phyloP scores from a whole-genome alignment of 2,329 filamentous ascomycete species.

The Diaporthe australafricana region DNA sequence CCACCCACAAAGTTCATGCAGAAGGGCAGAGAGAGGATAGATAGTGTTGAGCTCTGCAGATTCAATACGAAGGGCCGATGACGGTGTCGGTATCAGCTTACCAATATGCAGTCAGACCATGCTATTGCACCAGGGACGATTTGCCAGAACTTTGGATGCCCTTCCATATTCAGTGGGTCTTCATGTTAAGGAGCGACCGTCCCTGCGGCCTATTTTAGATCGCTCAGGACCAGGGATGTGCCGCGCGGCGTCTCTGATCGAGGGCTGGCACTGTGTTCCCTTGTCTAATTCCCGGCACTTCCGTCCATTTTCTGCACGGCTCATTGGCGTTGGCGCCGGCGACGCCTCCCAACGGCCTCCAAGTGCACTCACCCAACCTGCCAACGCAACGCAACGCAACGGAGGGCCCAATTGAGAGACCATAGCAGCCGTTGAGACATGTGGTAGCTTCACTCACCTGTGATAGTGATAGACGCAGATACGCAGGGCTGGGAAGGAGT shows the following conservation, averaged over 20 bases:
- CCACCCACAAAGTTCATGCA: slow-evolving; percentile 18
- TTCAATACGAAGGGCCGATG: slow-evolving; percentile 32
- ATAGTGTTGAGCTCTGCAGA: slow-evolving; percentile 21
- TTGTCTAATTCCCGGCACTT: slow-evolving; percentile 36
- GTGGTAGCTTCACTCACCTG: not conserved
- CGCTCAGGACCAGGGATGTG: slow-evolving; percentile 16
- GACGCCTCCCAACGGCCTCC: slow-evolving; percentile 32
- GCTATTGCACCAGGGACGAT: not conserved
- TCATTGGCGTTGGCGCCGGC: not conserved
- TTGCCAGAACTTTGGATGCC: not conserved
- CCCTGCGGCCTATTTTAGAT: slow-evolving; percentile 32
- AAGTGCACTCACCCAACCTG: not conserved
- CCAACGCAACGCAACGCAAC: not conserved
- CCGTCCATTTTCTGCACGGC: slow-evolving; percentile 30
- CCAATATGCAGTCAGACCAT: not conserved
- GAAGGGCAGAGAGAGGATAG: not conserved
- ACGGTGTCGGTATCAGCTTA: slow-evolving; percentile 25
- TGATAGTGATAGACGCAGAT: not conserved
- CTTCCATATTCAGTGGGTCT: slow-evolving; percentile 8
- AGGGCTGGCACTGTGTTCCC: slow-evolving; percentile 34
- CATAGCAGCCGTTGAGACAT: not conserved
- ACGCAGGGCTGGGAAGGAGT: too few species aligned
- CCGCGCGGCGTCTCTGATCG: slow-evolving; percentile 24
- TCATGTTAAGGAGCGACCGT: slow-evolving; percentile 32
- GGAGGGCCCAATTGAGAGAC: not conserved